phyloP scores from a whole-genome alignment of 306 rosid species.

The Luffa aegyptiaca region DNA sequence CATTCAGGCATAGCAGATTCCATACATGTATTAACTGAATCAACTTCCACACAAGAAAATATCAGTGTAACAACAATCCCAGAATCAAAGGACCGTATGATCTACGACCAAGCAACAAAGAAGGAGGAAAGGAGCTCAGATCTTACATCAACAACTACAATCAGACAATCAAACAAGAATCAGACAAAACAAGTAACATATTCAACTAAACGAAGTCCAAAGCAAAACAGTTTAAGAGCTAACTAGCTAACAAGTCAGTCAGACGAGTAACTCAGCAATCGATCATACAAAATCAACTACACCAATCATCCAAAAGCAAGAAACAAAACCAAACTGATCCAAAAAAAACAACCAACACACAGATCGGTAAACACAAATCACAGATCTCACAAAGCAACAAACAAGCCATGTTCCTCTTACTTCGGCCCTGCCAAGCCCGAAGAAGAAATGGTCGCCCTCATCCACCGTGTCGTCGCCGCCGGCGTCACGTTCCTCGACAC shows the following conservation, averaged over 20 bases:
- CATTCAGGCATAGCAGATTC: too few species aligned
- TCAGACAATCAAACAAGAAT: not conserved
- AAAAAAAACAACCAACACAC: not conserved
- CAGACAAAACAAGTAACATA: not conserved
- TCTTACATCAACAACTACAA: not conserved
- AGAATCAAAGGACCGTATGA: not conserved
- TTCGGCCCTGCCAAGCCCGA: slow-evolving; percentile 62
- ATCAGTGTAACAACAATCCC: not conserved
- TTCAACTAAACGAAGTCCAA: not conserved
- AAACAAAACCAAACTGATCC: not conserved
- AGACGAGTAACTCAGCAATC: not conserved
- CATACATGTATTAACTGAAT: not conserved
- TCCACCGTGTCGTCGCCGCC: slow-evolving; percentile 40
- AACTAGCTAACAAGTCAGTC: not conserved
- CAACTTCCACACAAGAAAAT: not conserved
- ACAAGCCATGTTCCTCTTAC: slow-evolving; percentile 25
- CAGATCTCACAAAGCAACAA: not conserved
- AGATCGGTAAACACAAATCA: slow-evolving; percentile 1
- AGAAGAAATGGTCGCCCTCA: slow-evolving; percentile 53
- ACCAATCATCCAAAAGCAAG: not conserved
- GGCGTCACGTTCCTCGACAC: slow-evolving; percentile 67
- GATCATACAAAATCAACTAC: not conserved
- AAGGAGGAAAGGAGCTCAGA: not conserved
- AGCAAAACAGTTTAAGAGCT: not conserved
- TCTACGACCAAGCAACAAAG: not conserved